phyloP scores from a whole-genome alignment of 2,329 filamentous ascomycete genomes.

The Colletotrichum endophyticum region DNA sequence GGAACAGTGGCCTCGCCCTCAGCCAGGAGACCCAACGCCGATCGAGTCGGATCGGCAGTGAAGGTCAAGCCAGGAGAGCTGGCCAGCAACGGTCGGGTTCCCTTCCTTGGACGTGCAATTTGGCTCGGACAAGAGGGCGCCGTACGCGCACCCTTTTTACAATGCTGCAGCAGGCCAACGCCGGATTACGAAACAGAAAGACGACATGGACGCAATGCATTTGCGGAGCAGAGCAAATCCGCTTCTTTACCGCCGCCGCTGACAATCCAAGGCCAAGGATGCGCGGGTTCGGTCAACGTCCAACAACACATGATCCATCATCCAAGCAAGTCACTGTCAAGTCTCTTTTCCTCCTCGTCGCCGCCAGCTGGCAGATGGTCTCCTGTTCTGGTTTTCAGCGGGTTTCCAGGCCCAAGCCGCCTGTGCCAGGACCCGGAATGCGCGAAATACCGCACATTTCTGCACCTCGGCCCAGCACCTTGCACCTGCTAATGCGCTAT shows the following conservation, averaged over 20 bases:
- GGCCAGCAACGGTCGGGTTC: neutral
- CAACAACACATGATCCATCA: neutral
- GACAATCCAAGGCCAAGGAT: neutral
- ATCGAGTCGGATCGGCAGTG: neutral
- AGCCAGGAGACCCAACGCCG: neutral
- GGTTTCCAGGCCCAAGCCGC: neutral
- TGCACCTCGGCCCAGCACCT: neutral
- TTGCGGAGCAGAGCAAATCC: constrained; percentile 1
- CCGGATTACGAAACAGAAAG: neutral
- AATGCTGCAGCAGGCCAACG: neutral
- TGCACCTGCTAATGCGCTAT: neutral
- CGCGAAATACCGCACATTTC: neutral
- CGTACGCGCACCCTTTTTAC: neutral
- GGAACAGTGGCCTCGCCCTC: neutral
- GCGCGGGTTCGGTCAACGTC: neutral
- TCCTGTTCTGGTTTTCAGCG: neutral
- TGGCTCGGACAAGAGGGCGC: neutral
- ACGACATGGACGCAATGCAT: neutral
- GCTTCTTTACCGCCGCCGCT: neutral
- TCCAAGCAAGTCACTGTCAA: neutral
- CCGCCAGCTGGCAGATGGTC: neutral
- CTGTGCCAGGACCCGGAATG: neutral
- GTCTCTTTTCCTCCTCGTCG: neutral
- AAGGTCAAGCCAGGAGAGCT: neutral
- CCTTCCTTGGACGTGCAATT: neutral